Evolutionary conservation across 2,329 filamentous ascomycete species (phyloP), one percentile per base, ranked within the genome.

Genomic region (Pestalotiopsis sp.): DNA sequence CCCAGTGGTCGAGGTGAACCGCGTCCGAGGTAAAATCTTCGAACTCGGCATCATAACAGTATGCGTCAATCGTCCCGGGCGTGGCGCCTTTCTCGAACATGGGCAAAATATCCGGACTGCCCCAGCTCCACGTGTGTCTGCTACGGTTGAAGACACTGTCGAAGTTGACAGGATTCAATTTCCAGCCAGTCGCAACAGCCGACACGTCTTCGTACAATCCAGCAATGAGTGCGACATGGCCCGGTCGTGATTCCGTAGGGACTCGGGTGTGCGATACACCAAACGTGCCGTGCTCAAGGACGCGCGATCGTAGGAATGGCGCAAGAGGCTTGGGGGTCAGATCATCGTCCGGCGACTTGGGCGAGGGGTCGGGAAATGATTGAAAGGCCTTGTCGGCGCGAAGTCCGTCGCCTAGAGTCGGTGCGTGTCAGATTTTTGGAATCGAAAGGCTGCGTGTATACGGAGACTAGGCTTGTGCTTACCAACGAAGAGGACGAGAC

Each of bases 61-160:
- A 92, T n/a, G 93, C 92, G 80, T 98, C 93, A 1, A 99, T 93
- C 71, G 92, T 87, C 7, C 95, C 95, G 0, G 93, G 92, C 11
- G 93, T 90, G 27, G 96, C 95, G n/a, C 96, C 96, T 68, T 94
- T 88, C 77, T 97, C 91, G 78, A 99, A 99, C 96, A 99, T 99
- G 67, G 93, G 93, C 73, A 99, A 82, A 75, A 99, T 99, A 81
- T 99, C 96, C 1, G 96, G 96, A 77, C 95, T 98, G 2, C 96
- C 96, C 96, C 96, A 99, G 80, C 95, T 97, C 96, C 96, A 99
- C 7, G 97, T 99, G 82, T 99, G 97, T 60, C 92, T 87, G 78
- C 95, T 98, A 71, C 93, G 90, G 79, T 99, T 99, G 87, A 99
- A 99, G 12, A 99, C 94, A 76, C 95, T 98, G 82, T 99, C 96